Evolutionary conservation across 1,284 basidiomycete species (phyloP).

Genomic region (Fomitopsis betulina): DNA sequence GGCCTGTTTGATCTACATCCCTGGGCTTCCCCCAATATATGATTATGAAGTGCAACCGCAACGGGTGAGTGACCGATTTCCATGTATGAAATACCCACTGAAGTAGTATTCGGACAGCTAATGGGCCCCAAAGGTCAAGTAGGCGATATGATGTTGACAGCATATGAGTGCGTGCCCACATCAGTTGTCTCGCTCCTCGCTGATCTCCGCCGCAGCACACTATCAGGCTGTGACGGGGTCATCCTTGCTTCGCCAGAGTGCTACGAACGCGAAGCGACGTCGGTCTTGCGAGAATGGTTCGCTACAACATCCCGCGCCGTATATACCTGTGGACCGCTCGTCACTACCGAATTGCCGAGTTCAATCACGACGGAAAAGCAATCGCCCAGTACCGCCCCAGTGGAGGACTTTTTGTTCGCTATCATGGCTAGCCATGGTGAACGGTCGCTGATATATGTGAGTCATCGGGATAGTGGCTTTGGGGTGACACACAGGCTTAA

Average conservation of each 20-base stretch:
- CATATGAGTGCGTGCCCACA: slow-evolving; percentile 9
- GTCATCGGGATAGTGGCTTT: not conserved
- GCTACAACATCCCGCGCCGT: slow-evolving; percentile 8
- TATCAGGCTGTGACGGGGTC: slow-evolving; percentile 10
- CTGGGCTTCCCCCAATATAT: not conserved
- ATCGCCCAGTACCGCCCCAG: slow-evolving; percentile 1
- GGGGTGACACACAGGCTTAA: not conserved
- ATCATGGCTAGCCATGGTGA: slow-evolving; percentile 9
- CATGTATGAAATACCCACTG: not conserved
- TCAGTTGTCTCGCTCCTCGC: not conserved
- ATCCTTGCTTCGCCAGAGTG: slow-evolving; percentile 10
- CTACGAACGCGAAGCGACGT: slow-evolving; percentile 15
- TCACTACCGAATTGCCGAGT: not conserved
- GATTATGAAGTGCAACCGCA: not conserved
- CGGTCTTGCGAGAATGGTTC: slow-evolving; percentile 10
- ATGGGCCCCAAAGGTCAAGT: not conserved
- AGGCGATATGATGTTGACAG: not conserved
- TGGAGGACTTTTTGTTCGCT: slow-evolving; percentile 12
- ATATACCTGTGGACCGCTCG: slow-evolving; percentile 12
- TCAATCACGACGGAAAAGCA: not conserved
- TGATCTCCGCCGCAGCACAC: no score
- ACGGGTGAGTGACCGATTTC: not conserved
- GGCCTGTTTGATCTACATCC: not conserved
- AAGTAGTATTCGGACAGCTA: not conserved
- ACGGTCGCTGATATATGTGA: slow-evolving; percentile 14